Conservation (phyloP, 176 grass and related monocot genomes). For the Oryza longistaminata region DNA sequence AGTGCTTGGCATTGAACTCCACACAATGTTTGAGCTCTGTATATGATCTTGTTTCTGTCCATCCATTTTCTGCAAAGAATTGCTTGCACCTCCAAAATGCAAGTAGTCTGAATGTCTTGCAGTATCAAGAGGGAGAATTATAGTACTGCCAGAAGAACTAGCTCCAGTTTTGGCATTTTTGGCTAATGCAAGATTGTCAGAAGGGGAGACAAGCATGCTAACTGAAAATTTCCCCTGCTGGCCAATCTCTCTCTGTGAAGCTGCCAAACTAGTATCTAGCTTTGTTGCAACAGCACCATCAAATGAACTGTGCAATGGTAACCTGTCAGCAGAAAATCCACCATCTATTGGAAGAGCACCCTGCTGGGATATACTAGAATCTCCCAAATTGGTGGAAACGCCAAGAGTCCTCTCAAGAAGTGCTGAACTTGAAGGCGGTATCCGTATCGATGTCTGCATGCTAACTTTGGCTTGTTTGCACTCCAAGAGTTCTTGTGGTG, state of each 20-base stretch:
- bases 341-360: slow-evolving; percentile 34
- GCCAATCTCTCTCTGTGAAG: slow-evolving; percentile 27
- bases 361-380: slow-evolving; percentile 43
- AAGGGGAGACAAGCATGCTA: slow-evolving; percentile 29
- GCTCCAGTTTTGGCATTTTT: slow-evolving; percentile 38
- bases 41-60: slow-evolving; percentile 47
- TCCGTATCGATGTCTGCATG: slow-evolving; percentile 43
- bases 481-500: slow-evolving; percentile 50
- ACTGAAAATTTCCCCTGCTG: slow-evolving; percentile 36
- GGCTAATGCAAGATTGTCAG: slow-evolving; percentile 35
- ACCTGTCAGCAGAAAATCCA: slow-evolving; percentile 48
- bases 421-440: slow-evolving; percentile 33
- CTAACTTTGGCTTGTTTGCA: slow-evolving; percentile 39
- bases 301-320: slow-evolving; percentile 39
- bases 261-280: slow-evolving; percentile 31
- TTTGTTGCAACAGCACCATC: slow-evolving; percentile 30
- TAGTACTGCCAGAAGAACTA: slow-evolving; percentile 46
- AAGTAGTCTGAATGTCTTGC: slow-evolving; percentile 47
- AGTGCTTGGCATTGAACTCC: not conserved
- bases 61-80: slow-evolving; percentile 44
- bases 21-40: slow-evolving; percentile 4
- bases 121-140: slow-evolving; percentile 32
- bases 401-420: slow-evolving; percentile 35
- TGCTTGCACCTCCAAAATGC: slow-evolving; percentile 55
- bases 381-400: slow-evolving; percentile 42